Percentiles rank a stretch among this genome's conserved stretches.
phyloP scores from a whole-genome alignment of 1,284 basidiomycete genomes.

The Cryptococcus sp. region DNA sequence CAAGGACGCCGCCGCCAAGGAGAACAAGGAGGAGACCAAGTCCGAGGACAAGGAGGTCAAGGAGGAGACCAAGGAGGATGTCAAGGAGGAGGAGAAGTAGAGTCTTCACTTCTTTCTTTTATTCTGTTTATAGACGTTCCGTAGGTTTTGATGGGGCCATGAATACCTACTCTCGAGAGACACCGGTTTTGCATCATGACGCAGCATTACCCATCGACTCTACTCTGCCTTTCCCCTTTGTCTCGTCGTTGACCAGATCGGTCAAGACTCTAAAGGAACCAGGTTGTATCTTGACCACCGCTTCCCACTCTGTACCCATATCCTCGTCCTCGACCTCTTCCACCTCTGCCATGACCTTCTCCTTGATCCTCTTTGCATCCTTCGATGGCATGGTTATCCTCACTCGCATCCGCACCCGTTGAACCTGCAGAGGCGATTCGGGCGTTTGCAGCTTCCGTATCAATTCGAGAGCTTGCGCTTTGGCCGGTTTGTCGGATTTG shows the following conservation, averaged over 20 bases:
- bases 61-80: constrained; percentile 28
- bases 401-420: constrained; percentile 87
- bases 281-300: constrained; percentile 84
- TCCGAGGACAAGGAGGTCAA: constrained; percentile 9
- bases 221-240: constrained; percentile 75
- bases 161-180: constrained; percentile 11
- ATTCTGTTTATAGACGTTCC: neutral
- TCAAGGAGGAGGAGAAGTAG: constrained; percentile 17
- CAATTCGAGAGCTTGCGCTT: constrained; percentile 89
- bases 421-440: constrained; percentile 68
- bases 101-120: neutral
- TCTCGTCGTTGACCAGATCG: constrained; percentile 77
- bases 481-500: constrained; percentile 81
- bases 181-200: too few species aligned
- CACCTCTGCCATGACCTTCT: constrained; percentile 64
- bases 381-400: constrained; percentile 70
- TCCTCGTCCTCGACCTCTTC: constrained; percentile 85
- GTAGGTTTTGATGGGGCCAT: constrained; percentile 8
- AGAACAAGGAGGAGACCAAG: constrained; percentile 18
- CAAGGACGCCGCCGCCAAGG: constrained; percentile 22
- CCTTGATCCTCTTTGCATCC: constrained; percentile 67
- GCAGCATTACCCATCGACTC: constrained; percentile 57
- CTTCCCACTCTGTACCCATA: constrained; percentile 73
- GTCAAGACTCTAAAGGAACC: constrained; percentile 83
- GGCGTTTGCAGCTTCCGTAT: constrained; percentile 67